Base-by-base conservation (phyloP, 1,284 basidiomycete genomes). In the Tylopilus sp. region DNA sequence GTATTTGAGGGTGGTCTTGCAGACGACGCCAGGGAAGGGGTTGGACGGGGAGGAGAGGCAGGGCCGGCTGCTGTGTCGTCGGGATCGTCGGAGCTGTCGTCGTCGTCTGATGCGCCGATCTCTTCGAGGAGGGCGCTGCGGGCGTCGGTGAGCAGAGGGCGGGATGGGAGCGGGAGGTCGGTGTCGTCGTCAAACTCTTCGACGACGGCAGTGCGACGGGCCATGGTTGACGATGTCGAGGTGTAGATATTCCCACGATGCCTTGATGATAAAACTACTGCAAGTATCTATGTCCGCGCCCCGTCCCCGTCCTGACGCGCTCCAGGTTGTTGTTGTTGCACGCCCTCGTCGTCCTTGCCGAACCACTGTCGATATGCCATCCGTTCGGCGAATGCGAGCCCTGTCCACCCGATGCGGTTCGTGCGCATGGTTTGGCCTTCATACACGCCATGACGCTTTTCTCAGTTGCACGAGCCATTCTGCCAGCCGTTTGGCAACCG, bases 401-500 rank as follows among this genome's bases (percentile, higher is more conserved):
- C 59, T 96, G 92, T 75, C 92, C 92, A 20, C 71, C 77, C 17
- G 85, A 89, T 57, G 81, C 85, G 47, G 92, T 94, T 67, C 59
- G 86, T 80, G 11, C 49, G 26, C 31, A 37, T 49, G 29, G 39
- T 39, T 25, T 43, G 36, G 33, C 52, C 20, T 22, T 28, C 19
- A 15, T 37, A 40, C 19, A 41, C 44, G 20, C 49, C 26, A 52
- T 63, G 43, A 69, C 33, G 25, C 43, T 36, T 20, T 43, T 19
- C 42, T 13, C 60, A 94, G 92, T 76, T 90, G 24, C 74, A 85
- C 60, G 83, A 94, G 74, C 92, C 92, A 2, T 95, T 90, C 71
- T 96, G 92, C 71, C 83, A 90, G 65, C 92, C 93, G 7, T 95
- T 93, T 65, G 92, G 93, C 40, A 94, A 94, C 71, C 83, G 93